Base-by-base conservation (phyloP, 2,329 filamentous ascomycete species). In the Teratosphaeriaceae sp. region DNA sequence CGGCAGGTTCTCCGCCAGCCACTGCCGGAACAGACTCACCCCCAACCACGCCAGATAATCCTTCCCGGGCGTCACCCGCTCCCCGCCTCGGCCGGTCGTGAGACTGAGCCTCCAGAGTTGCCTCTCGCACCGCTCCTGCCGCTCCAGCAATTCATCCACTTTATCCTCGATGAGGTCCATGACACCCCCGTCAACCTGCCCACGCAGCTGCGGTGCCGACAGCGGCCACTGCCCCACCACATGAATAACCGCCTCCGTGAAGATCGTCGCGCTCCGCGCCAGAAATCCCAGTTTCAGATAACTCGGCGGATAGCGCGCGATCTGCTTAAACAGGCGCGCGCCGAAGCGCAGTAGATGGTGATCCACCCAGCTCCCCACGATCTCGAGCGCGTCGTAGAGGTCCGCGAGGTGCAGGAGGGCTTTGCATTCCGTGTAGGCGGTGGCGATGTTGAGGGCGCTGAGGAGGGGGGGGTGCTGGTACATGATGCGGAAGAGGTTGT, bases 161-260 rank as follows among this genome's bases (percentile, higher is more conserved):
- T 96, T 96, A 66, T 96, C 88, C 63, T 95, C 87, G 48, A 96
- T 94, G 26, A 96, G 75, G 53, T 96, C 88, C 8, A 96, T 72
- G 0, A 96, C 87, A 0, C 77, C 64, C 20, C 83, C 78, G 0
- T 89, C 85, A 30, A 94, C 73, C 22, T 83, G 74, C 47, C 78
- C 75, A 44, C 86, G 80, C 26, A 96, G 76, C 54, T 86, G 86
- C 20, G 84, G 78, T 55, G 88, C 79, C 13, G 84, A 88, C 0
- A 79, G 72, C 0, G 90, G 89, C 90, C 90, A 97, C 62, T 94
- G 87, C 2, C 90, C 90, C 0, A 96, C 89, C 0, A 96, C 88
- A 58, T 97, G 90, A 40, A 95, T 86, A 38, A 97, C 73, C 0
- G 89, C 88, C 68, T 97, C 74, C 21, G 67, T 67, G 60, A 90